A percentile compares a stretch with the other conserved stretches of the same genome.
These are phyloP conservation scores for Telfairia occidentalis DNA, from an alignment of 331 rosid genomes.

Conservation along the genomic window DNA sequence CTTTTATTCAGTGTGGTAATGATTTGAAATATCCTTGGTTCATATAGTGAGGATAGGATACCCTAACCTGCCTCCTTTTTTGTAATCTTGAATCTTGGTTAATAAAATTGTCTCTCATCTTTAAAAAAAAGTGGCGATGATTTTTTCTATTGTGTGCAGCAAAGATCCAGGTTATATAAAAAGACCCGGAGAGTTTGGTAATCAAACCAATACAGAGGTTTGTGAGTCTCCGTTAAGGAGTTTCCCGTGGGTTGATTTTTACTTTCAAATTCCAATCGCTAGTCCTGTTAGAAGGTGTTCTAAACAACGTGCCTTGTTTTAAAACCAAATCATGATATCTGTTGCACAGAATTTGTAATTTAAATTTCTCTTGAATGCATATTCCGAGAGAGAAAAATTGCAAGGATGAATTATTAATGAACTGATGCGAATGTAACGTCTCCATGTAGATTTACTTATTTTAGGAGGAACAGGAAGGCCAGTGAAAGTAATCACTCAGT, in stretches of 20 bases:
- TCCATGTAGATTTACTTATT: neutral
- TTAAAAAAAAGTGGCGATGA: neutral
- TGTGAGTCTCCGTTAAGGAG: neutral
- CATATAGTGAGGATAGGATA: neutral
- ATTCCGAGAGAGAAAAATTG: neutral
- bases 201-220: constrained; percentile 57
- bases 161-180: constrained; percentile 80
- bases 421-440: neutral
- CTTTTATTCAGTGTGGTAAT: no score
- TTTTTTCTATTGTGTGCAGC: constrained; percentile 36
- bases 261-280: neutral
- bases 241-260: neutral
- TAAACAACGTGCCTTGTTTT: neutral
- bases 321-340: neutral
- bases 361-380: neutral
- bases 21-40: neutral
- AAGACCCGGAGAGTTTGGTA: constrained; percentile 48
- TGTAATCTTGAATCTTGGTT: neutral
- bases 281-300: neutral
- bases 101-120: constrained; percentile 3
- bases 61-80: neutral
- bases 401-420: neutral
- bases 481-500: neutral
- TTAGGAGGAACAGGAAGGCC: neutral
- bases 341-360: neutral